Conservation (phyloP, 352 stramenopile species). For the Phytophthora litchii region DNA sequence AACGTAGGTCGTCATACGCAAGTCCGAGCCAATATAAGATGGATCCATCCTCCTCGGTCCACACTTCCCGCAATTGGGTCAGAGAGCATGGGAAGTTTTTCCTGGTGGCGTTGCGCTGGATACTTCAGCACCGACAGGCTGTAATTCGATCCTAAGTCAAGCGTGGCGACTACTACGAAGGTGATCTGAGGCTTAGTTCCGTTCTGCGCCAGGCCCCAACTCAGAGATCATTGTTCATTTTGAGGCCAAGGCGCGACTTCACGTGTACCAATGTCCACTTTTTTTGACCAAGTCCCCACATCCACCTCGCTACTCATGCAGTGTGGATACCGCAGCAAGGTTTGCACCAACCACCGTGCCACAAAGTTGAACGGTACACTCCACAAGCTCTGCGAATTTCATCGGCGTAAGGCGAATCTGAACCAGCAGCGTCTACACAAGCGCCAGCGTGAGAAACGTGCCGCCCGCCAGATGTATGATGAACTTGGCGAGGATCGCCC, state of each 20-base stretch:
- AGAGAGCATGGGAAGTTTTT: constrained; percentile 1
- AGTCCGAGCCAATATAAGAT: constrained; percentile 5
- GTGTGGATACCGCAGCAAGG: constrained; percentile 58
- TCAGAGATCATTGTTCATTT: background rate
- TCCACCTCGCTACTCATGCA: constrained; percentile 27
- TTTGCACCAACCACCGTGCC: constrained; percentile 25
- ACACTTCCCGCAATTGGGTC: background rate
- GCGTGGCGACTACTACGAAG: background rate
- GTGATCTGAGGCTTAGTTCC: background rate
- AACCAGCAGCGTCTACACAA: constrained; percentile 59
- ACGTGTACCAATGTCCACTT: constrained; percentile 14
- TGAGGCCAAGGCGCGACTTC: background rate
- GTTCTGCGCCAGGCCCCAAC: background rate
- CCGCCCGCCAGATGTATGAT: background rate
- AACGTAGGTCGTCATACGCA: no score
- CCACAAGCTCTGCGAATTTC: constrained; percentile 65
- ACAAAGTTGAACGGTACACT: constrained; percentile 54
- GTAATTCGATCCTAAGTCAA: constrained; percentile 3
- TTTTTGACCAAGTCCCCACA: constrained; percentile 24
- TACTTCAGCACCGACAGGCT: background rate
- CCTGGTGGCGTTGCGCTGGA: background rate
- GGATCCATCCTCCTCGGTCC: constrained; percentile 1
- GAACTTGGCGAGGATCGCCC: no score
- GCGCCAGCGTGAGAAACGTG: constrained; percentile 31
- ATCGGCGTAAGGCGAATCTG: constrained; percentile 62